Evolutionary conservation across 768 basidiomycete genomes (phyloP).

Genomic region (Amanita phalloides): DNA sequence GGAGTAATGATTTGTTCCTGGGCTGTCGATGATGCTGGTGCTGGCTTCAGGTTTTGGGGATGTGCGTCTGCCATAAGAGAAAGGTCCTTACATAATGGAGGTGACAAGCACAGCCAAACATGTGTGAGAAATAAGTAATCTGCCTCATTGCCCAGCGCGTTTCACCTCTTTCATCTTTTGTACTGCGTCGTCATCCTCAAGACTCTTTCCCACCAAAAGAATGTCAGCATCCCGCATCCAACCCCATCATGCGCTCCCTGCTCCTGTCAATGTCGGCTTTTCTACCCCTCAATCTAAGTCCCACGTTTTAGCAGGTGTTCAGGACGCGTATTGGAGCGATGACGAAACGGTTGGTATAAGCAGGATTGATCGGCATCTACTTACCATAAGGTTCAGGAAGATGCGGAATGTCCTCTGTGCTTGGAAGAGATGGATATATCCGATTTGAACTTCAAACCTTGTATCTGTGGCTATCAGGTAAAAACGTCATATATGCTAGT

Average conservation of each 20-base stretch:
- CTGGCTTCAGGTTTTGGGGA: not conserved
- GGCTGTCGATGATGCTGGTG: slow-evolving; percentile 5
- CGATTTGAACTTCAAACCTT: slow-evolving; percentile 98
- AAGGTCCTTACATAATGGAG: not conserved
- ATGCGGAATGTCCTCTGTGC: slow-evolving; percentile 96
- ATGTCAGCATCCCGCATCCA: slow-evolving; percentile 51
- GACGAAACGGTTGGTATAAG: slow-evolving; percentile 61
- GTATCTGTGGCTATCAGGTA: slow-evolving; percentile 97
- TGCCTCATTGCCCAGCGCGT: slow-evolving; percentile 18
- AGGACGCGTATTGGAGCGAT: slow-evolving; percentile 96
- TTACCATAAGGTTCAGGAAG: slow-evolving; percentile 50
- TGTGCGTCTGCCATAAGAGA: not conserved
- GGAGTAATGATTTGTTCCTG: slow-evolving; percentile 83
- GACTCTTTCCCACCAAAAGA: slow-evolving; percentile 4
- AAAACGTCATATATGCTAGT: slow-evolving; percentile 6
- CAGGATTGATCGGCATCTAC: not conserved
- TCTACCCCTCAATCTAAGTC: slow-evolving; percentile 73
- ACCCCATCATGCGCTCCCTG: slow-evolving; percentile 54
- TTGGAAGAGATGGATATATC: slow-evolving; percentile 98
- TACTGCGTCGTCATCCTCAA: slow-evolving; percentile 8
- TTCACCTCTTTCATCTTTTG: slow-evolving; percentile 12
- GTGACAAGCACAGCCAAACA: slow-evolving; percentile 16
- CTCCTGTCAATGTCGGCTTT: slow-evolving; percentile 65
- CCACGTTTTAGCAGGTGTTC: slow-evolving; percentile 78
- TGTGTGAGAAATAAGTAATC: slow-evolving; percentile 17